Evolutionary conservation across 2,329 filamentous ascomycete genomes (phyloP).

Genomic region (Colletotrichum tropicale): DNA sequence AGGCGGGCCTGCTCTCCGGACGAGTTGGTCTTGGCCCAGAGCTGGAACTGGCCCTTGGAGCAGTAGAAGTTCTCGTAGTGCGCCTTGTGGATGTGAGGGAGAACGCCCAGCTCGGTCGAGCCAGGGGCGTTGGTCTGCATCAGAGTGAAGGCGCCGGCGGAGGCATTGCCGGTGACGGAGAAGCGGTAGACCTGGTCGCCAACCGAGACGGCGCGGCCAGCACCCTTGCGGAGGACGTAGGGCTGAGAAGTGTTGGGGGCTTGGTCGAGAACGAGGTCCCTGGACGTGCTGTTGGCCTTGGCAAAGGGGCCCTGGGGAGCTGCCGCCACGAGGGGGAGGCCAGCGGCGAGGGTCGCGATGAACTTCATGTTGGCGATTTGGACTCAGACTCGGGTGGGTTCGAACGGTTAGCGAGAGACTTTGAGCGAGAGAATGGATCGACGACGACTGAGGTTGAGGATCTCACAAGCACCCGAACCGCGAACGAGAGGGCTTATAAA

Average conservation of each 20-base stretch:
- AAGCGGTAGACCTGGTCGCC: conserved; percentile 23
- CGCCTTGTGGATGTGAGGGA: conserved; percentile 44
- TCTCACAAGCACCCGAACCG: not conserved
- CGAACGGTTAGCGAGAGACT: not conserved
- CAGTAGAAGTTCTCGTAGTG: conserved; percentile 54
- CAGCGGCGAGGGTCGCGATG: conserved; percentile 1
- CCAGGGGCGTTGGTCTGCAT: conserved; percentile 46
- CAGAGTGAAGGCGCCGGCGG: conserved; percentile 46
- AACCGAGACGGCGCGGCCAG: conserved; percentile 1
- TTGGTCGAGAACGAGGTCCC: not conserved
- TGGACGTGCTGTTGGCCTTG: not conserved
- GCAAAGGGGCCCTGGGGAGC: not conserved
- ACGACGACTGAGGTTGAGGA: not conserved
- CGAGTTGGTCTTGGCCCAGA: conserved; percentile 36
- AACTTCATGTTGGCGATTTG: not conserved
- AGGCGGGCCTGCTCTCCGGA: conserved; percentile 41
- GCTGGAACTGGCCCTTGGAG: conserved; percentile 46
- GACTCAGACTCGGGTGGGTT: not conserved
- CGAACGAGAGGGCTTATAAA: not conserved
- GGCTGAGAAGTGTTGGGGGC: conserved; percentile 1
- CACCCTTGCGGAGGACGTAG: conserved; percentile 12
- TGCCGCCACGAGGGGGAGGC: conserved; percentile 7
- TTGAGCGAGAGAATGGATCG: not conserved
- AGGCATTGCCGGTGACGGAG: conserved; percentile 47
- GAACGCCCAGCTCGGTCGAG: conserved; percentile 40